Conservation (phyloP, 177 flowering plant genomes). For the Telopea speciosissima region DNA sequence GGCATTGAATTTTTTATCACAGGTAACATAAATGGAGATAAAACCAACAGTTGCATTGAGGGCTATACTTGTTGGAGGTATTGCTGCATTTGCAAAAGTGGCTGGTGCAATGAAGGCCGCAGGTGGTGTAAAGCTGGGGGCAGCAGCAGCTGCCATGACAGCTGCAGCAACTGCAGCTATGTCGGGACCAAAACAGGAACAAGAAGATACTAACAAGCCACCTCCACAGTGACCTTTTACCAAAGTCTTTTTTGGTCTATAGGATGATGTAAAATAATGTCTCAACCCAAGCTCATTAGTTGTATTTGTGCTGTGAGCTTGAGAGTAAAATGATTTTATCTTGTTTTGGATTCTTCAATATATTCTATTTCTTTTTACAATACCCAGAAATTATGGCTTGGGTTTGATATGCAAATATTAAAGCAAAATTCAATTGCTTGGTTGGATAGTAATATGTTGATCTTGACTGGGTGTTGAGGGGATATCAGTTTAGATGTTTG, state of each 20-base stretch:
- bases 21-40: conserved; percentile 42
- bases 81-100: conserved; percentile 81
- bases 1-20: not conserved
- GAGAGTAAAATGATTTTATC: not conserved
- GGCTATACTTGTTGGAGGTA: conserved; percentile 76
- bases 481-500: no score
- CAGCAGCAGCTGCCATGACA: conserved; percentile 79
- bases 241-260: not conserved
- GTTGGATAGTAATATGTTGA: no score
- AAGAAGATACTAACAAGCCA: conserved; percentile 25
- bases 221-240: conserved; percentile 16
- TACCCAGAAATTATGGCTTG: no score
- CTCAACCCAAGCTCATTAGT: not conserved
- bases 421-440: no score
- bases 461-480: no score
- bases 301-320: not conserved
- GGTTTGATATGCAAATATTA: no score
- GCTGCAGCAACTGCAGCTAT: conserved; percentile 77
- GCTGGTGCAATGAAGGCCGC: conserved; percentile 88
- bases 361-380: no score
- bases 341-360: no score
- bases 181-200: conserved; percentile 46
- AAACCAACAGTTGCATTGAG: conserved; percentile 89
- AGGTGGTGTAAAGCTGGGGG: conserved; percentile 78
- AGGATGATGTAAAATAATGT: conserved; percentile 4